Evolutionary conservation across 768 basidiomycete genomes (phyloP).

Genomic region (Cyathus striatus): DNA sequence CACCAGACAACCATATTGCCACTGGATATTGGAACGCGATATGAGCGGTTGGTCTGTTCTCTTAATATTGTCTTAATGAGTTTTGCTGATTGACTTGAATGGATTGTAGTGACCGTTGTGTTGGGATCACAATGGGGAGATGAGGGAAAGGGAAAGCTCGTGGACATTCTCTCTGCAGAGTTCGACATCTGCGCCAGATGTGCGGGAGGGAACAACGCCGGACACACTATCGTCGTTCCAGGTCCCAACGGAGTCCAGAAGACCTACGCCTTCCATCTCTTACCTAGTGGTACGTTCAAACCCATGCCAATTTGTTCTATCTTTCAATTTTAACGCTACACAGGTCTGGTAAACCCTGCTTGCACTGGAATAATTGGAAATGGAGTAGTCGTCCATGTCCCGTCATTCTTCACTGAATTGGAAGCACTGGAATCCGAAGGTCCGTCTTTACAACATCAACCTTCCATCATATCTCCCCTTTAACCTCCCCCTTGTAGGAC

Average conservation of each 20-base stretch:
- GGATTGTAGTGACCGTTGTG: conserved; percentile 55
- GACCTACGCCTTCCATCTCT: conserved; percentile 91
- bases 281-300: conserved; percentile 74
- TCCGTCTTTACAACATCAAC: conserved; percentile 22
- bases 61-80: conserved; percentile 4
- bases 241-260: conserved; percentile 67
- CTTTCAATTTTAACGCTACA: background rate
- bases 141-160: conserved; percentile 93
- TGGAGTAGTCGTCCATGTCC: conserved; percentile 95
- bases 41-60: conserved; percentile 30
- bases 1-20: no score
- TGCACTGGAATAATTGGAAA: conserved; percentile 88
- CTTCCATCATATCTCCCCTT: background rate
- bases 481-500: conserved; percentile 41
- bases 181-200: conserved; percentile 92
- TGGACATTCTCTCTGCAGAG: conserved; percentile 89
- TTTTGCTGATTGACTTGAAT: conserved; percentile 6
- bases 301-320: background rate
- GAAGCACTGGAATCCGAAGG: conserved; percentile 84
- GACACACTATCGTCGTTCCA: conserved; percentile 93
- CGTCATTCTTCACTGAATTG: conserved; percentile 91
- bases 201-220: conserved; percentile 98
- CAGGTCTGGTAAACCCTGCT: conserved; percentile 81
- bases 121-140: conserved; percentile 91
- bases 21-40: no score